These are phyloP conservation scores for Setomelanomma holmii DNA, from an alignment of 2,329 filamentous ascomycete genomes.

Conservation along the genomic window DNA sequence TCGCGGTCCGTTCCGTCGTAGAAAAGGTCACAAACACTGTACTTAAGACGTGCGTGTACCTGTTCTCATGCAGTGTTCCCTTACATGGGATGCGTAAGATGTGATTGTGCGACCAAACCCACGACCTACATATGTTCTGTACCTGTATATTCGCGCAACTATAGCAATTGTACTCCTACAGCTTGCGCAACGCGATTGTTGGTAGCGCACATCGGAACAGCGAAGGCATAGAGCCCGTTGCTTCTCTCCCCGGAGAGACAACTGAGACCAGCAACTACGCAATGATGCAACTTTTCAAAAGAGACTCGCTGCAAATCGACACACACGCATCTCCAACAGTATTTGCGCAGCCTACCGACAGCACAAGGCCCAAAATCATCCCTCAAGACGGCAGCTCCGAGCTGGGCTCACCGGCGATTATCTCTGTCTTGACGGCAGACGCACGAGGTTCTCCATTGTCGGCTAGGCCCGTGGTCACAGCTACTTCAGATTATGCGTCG, in stretches of 20 bases:
- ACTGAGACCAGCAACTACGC: background rate
- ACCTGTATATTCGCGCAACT: conserved; percentile 1
- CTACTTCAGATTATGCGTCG: too few species aligned
- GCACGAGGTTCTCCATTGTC: too few species aligned
- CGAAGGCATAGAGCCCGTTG: too few species aligned
- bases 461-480: too few species aligned
- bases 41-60: background rate
- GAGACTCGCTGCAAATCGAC: background rate
- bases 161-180: conserved; percentile 9
- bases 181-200: too few species aligned
- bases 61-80: background rate
- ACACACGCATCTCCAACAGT: background rate
- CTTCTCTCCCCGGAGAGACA: too few species aligned
- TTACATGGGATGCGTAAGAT: background rate
- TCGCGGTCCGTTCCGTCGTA: background rate
- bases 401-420: background rate
- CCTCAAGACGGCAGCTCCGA: background rate
- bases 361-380: background rate
- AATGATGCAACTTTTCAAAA: background rate
- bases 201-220: too few species aligned
- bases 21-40: background rate
- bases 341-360: background rate
- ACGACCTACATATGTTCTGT: too few species aligned
- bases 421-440: too few species aligned
- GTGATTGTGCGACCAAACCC: conserved; percentile 5